Conservation (phyloP, 805 yeast genomes). For the Metschnikowia lachancei region DNA sequence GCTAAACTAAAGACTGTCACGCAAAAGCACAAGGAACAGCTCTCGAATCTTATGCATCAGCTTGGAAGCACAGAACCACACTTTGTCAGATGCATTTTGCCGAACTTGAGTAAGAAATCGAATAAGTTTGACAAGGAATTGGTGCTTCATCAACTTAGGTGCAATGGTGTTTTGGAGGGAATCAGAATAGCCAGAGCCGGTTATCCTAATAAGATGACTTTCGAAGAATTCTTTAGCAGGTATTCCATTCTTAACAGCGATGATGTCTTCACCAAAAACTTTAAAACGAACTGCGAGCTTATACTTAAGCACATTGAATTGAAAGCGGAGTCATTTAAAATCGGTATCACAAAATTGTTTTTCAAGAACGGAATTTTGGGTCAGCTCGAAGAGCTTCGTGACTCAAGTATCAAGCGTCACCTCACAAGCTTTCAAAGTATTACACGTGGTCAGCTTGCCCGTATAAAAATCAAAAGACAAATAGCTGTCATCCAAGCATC, state of each 20-base stretch:
- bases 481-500: constrained; percentile 70
- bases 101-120: constrained; percentile 74
- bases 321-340: constrained; percentile 56
- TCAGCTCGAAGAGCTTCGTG: constrained; percentile 73
- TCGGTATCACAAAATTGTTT: constrained; percentile 71
- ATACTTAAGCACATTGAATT: constrained; percentile 62
- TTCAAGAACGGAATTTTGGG: constrained; percentile 79
- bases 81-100: constrained; percentile 93
- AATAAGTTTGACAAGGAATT: constrained; percentile 67
- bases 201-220: constrained; percentile 87
- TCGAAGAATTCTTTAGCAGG: constrained; percentile 72
- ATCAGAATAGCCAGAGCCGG: constrained; percentile 96
- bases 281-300: constrained; percentile 66
- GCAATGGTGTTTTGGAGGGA: constrained; percentile 98
- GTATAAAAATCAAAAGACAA: constrained; percentile 46
- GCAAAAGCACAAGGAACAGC: constrained; percentile 83
- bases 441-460: constrained; percentile 59
- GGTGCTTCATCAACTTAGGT: constrained; percentile 84
- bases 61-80: constrained; percentile 86
- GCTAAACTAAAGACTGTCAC: constrained; percentile 62
- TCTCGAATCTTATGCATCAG: constrained; percentile 66
- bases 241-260: constrained; percentile 63
- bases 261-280: constrained; percentile 43
- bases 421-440: constrained; percentile 62
- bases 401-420: constrained; percentile 53